Base-by-base conservation (phyloP, 495 filamentous ascomycete genomes). In the Neurospora sp. region DNA sequence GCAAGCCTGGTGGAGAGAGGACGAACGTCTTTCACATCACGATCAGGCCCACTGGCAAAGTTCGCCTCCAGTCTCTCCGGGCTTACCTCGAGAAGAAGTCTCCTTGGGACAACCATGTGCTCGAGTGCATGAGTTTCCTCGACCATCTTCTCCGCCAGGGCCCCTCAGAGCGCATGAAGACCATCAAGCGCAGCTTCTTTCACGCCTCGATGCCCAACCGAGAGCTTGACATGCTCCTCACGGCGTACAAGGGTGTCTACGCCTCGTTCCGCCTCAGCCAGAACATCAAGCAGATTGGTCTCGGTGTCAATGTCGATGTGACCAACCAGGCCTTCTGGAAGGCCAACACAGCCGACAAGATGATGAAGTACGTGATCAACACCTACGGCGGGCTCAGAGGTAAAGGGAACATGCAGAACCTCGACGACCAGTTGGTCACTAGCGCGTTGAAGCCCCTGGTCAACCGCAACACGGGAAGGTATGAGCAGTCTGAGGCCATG, bases 51-150 rank as follows among this genome's bases (percentile, higher is more conserved):
- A 89, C 89, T 14, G 88, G 85, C 18, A 80, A 75, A 0, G 86
- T 99, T 74, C 85, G 90, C 22, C 83, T 98, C 42, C 77, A 84
- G 7, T 84, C 86, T 3, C 85, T 99, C 39, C 77, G 82, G 4
- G 80, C 80, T 3, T 98, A 94, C 81, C 84, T 99, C 0, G 71
- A 84, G 0, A 86, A 87, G 4, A 81, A 86, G 12, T 83, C 83
- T 37, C 75, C 81, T 1, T 91, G 91, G 78, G 86, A 93, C 73
- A 87, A 87, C 39, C 74, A 82, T 12, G 87, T 94, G 38, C 82
- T 97, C 18, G 92, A 96, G 77, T 89, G 92, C 59, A 87, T 98
- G 74, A 97, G 91, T 79, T 96, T 97, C 80, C 83, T 98, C 3
- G 95, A 99, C 74, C 96, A 99, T 78, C 82, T 93, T 22, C 81